A percentile compares a stretch with the other conserved stretches of the same genome.
Conservation (phyloP, 352 stramenopile species). For the Phytophthora fragariae region DNA sequence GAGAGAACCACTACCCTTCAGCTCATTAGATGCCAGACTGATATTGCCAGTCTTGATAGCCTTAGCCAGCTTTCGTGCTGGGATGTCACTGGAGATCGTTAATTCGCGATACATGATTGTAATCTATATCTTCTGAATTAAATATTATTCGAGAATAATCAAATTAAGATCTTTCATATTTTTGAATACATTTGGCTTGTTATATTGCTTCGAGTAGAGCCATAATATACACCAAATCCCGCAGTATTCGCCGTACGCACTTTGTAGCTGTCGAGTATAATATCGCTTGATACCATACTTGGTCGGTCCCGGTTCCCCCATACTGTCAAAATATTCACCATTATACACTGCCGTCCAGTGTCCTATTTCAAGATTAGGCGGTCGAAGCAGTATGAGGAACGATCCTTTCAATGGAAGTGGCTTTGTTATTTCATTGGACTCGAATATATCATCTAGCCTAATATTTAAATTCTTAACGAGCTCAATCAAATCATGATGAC, state of each 20-base stretch:
- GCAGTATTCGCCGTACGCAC: conserved; percentile 5
- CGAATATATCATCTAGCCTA: not conserved
- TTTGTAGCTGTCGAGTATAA: conserved; percentile 17
- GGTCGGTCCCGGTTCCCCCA: not conserved
- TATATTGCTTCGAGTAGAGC: conserved; percentile 15
- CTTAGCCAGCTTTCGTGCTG: not conserved
- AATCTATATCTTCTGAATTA: not conserved
- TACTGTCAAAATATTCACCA: too few relatives aligned
- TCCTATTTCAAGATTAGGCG: not conserved
- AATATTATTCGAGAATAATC: not conserved
- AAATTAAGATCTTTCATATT: not conserved
- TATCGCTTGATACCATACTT: conserved; percentile 8
- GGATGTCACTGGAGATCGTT: too few relatives aligned
- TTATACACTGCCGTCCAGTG: not conserved
- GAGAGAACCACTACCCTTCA: conserved; percentile 4
- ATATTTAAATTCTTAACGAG: not conserved
- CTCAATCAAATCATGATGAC: not conserved
- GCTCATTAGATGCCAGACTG: not conserved
- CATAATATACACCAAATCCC: conserved; percentile 9
- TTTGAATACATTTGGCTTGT: not conserved
- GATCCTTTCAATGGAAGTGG: not conserved
- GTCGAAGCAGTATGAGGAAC: not conserved
- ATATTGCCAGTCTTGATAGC: not conserved
- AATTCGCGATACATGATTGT: too few relatives aligned
- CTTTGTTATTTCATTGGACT: not conserved